phyloP scores from a whole-genome alignment of 2,329 filamentous ascomycete species.

The Scedosporium aurantiacum region DNA sequence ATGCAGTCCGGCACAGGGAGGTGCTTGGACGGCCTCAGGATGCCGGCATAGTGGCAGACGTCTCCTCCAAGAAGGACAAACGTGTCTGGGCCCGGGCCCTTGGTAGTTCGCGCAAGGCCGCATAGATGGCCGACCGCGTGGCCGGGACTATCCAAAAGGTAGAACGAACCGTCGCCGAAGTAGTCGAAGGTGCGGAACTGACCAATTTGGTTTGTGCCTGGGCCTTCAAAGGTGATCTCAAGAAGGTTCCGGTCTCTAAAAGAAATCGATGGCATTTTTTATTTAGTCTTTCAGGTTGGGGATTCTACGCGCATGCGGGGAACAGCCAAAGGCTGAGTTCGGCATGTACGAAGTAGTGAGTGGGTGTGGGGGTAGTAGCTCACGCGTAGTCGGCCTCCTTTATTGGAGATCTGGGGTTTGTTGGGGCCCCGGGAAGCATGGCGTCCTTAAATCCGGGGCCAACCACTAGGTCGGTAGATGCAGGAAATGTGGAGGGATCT shows the following conservation, averaged over 20 bases:
- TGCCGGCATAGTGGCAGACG: slow-evolving; percentile 27
- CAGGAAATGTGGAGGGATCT: slow-evolving; percentile 34
- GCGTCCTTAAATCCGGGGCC: slow-evolving; percentile 38
- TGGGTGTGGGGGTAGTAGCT: neutral
- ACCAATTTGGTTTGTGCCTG: slow-evolving; percentile 20
- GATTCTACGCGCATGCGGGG: neutral
- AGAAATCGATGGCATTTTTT: neutral
- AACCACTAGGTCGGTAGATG: slow-evolving; percentile 34
- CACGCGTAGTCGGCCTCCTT: slow-evolving; percentile 23
- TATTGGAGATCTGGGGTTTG: slow-evolving; percentile 21
- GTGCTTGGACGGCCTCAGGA: slow-evolving; percentile 23
- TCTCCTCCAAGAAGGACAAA: slow-evolving; percentile 33
- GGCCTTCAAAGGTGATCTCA: slow-evolving; percentile 17
- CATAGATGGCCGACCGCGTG: slow-evolving; percentile 30
- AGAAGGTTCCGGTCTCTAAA: slow-evolving; percentile 15
- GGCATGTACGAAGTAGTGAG: neutral
- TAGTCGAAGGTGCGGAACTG: slow-evolving; percentile 27
- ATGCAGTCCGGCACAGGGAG: slow-evolving; percentile 21
- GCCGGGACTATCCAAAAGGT: slow-evolving; percentile 28
- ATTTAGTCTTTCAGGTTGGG: neutral
- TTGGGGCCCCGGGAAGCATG: slow-evolving; percentile 36
- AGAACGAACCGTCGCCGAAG: slow-evolving; percentile 30
- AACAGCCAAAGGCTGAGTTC: neutral
- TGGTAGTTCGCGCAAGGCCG: slow-evolving; percentile 26
- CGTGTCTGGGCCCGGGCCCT: slow-evolving; percentile 17